Percentiles rank a stretch among this genome's conserved stretches.
phyloP scores from a whole-genome alignment of 129 eudicot genomes.

The Rutidosis leptorrhynchoides region DNA sequence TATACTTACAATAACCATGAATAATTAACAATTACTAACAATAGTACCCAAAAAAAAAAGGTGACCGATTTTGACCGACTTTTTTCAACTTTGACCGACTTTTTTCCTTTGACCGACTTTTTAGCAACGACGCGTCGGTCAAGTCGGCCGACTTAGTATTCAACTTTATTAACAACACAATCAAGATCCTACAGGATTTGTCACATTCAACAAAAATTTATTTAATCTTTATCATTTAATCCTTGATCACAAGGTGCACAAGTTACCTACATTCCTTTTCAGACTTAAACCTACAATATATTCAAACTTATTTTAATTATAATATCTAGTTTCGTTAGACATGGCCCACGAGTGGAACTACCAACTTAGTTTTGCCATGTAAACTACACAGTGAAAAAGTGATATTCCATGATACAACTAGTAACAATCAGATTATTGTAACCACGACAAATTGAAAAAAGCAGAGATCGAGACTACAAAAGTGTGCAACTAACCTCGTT shows the following conservation, averaged over 20 bases:
- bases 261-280: neutral
- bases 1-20: too few species aligned
- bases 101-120: too few species aligned
- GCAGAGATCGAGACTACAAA: neutral
- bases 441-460: neutral
- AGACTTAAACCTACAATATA: neutral
- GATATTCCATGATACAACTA: neutral
- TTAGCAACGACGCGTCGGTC: too few species aligned
- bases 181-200: neutral
- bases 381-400: neutral
- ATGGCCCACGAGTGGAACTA: neutral
- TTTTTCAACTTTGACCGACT: too few species aligned
- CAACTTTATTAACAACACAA: neutral
- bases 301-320: neutral
- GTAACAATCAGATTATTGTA: neutral
- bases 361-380: neutral
- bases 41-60: too few species aligned
- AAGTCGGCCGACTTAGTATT: too few species aligned
- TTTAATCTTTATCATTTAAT: neutral
- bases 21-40: too few species aligned
- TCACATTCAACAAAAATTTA: neutral
- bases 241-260: neutral
- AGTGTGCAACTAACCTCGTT: conserved; percentile 53
- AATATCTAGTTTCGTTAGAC: neutral
- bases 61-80: too few species aligned